Percentiles rank a stretch among this genome's conserved stretches.
Conservation (phyloP, 2,329 filamentous ascomycete species). For the Pseudogymnoascus sp. region DNA sequence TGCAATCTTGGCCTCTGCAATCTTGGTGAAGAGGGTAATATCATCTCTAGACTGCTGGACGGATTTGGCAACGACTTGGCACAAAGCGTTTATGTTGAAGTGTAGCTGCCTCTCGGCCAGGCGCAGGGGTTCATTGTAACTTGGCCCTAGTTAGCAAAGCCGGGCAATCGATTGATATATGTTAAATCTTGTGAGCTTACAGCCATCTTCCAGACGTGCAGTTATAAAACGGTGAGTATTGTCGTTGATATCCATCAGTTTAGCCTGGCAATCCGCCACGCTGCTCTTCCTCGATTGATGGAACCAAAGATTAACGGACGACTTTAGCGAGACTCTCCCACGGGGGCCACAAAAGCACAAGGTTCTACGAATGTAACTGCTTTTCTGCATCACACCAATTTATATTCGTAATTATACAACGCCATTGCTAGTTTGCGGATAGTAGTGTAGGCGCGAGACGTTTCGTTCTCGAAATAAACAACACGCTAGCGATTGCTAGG, state of each 20-base stretch:
- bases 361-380: slow-evolving; percentile 9
- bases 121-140: slow-evolving; percentile 23
- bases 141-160: slow-evolving; percentile 13
- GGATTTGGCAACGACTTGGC: slow-evolving; percentile 19
- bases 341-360: slow-evolving; percentile 9
- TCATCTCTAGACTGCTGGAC: slow-evolving; percentile 16
- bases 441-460: not conserved
- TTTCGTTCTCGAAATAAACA: slow-evolving; percentile 7
- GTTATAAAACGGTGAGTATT: slow-evolving; percentile 21
- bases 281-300: slow-evolving; percentile 12
- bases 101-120: slow-evolving; percentile 21
- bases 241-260: slow-evolving; percentile 14
- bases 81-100: slow-evolving; percentile 22
- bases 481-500: not conserved
- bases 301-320: not conserved
- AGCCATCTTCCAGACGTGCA: slow-evolving; percentile 24
- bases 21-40: slow-evolving; percentile 20
- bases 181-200: slow-evolving; percentile 17
- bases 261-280: slow-evolving; percentile 12
- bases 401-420: not conserved
- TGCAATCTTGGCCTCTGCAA: slow-evolving; percentile 24
- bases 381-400: slow-evolving; percentile 13
- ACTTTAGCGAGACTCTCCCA: slow-evolving; percentile 6
- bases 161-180: slow-evolving; percentile 10
- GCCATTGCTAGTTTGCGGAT: not conserved